Evolutionary conservation across 2,329 filamentous ascomycete genomes (phyloP), one percentile per base, ranked within the genome.

Genomic region (Pseudocercospora fuligena): DNA sequence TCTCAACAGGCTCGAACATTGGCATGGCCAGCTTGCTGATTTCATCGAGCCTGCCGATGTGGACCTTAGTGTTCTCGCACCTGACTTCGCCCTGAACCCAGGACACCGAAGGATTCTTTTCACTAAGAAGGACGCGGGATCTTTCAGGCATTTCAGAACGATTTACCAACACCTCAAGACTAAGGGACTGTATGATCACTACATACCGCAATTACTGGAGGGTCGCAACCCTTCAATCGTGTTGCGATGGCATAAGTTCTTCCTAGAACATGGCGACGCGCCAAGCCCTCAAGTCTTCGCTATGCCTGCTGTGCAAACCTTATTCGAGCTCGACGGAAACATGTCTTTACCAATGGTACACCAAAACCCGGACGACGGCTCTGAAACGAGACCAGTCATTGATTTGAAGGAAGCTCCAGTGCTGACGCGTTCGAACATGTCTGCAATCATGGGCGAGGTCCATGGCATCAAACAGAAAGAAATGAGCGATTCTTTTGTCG

Each of bases 401-500:
- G 54, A 40, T 16, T 14, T 19, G n/a, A 40, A 31, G n/a, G 12
- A 58, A 1, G 29, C 11, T 12, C 68, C 63, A 7, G 43, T 67
- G 21, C 47, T 74, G 56, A 74, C 70, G 16, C 69, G 75, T 19
- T 68, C 70, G 3, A 58, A 64, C 9, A 74, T 77, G 74, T 75
- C 72, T 29, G 65, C 67, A 7, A 49, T 75, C 16, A 66, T 77
- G n/a, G 81, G 81, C 16, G 78, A 80, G 40, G 80, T 76, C 5
- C 78, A 80, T 63, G 74, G 82, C 29, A 79, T 80, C 61, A 80
- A 79, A 33, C 78, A 80, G n/a, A 82, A 83, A 43, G 76, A 80
- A 46, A 77, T 84, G 56, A 90, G 87, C 73, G 92, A 95, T 76
- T 80, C 82, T 0, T 85, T 96, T 31, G 90, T 91, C 19, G 91